Base-by-base conservation (phyloP, 768 basidiomycete species). In the Serendipita sp. region DNA sequence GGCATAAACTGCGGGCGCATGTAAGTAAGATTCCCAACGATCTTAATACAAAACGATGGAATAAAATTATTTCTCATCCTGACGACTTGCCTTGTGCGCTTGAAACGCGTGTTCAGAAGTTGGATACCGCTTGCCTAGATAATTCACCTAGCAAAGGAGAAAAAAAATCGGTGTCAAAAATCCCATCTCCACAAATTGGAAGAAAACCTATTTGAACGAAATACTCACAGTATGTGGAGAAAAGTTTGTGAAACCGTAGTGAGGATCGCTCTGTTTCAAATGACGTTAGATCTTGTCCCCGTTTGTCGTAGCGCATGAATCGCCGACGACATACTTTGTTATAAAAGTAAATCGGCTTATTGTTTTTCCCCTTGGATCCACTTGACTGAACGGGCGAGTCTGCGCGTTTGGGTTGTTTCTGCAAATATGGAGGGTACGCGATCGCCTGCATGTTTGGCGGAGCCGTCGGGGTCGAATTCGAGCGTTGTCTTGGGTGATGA, bases 101-200 rank as follows among this genome's bases (percentile, higher is more conserved):
- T 66, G 63, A 56, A 67, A 67, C 17, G 65, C 28, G 38, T 66
- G 66, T 42, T 66, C 66, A 63, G 63, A 64, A 20, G 66, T 66
- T 34, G 66, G 66, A 43, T 66, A 66, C 30, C 16, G 34, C 62
- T 53, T 65, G 16, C 66, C 64, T 20, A 63, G 31, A 41, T 61
- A 66, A n/a, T 13, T 33, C n/a, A 67, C 53, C 53, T 58, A 58
- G 22, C n/a, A n/a, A n/a, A 5, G 30, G 22, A 11, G 17, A 11
- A 9, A 7, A n/a, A n/a, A n/a, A n/a, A n/a, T n/a, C n/a, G n/a
- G n/a, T n/a, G n/a, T n/a, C n/a, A n/a, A n/a, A n/a, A n/a, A n/a
- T n/a, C n/a, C n/a, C n/a, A n/a, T n/a, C n/a, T n/a, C n/a, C n/a
- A n/a, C n/a, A n/a, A n/a, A n/a, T n/a, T n/a, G n/a, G n/a, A n/a